Evolutionary conservation across 2,329 filamentous ascomycete genomes (phyloP).

Genomic region (Pseudocercospora pini-densiflorae): DNA sequence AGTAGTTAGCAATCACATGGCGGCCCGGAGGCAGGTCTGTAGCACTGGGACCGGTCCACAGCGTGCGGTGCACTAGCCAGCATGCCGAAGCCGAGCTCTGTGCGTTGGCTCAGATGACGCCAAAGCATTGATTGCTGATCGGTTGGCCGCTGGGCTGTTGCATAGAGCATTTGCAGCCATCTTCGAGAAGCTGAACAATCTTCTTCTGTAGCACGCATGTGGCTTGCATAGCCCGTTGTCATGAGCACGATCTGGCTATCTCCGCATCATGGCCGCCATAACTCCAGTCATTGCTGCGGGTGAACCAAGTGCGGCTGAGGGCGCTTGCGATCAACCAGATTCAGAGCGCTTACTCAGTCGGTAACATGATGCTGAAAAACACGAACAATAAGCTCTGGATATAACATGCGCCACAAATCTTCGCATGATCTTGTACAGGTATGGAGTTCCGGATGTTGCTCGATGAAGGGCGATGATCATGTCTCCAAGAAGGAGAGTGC

Average conservation of each 20-base stretch:
- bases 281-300: not conserved
- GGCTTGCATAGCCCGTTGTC: not conserved
- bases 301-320: not conserved
- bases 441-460: not conserved
- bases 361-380: not conserved
- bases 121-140: not conserved
- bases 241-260: not conserved
- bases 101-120: conserved; percentile 5
- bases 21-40: conserved; percentile 10
- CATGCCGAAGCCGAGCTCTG: conserved; percentile 10
- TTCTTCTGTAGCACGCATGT: not conserved
- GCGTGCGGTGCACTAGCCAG: not conserved
- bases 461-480: conserved; percentile 2
- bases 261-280: not conserved
- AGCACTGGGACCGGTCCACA: conserved; percentile 3
- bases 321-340: not conserved
- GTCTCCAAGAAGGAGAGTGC: conserved; percentile 3
- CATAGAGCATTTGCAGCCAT: not conserved
- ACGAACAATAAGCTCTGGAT: not conserved
- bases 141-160: not conserved
- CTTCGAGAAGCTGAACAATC: not conserved
- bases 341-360: not conserved
- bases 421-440: conserved; percentile 4
- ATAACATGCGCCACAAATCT: not conserved
- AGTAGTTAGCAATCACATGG: conserved; percentile 3